A percentile compares a stretch with the other conserved stretches of the same genome.
Conservation (phyloP, 208 protist genomes). For the Trypanosoma cruzi region DNA sequence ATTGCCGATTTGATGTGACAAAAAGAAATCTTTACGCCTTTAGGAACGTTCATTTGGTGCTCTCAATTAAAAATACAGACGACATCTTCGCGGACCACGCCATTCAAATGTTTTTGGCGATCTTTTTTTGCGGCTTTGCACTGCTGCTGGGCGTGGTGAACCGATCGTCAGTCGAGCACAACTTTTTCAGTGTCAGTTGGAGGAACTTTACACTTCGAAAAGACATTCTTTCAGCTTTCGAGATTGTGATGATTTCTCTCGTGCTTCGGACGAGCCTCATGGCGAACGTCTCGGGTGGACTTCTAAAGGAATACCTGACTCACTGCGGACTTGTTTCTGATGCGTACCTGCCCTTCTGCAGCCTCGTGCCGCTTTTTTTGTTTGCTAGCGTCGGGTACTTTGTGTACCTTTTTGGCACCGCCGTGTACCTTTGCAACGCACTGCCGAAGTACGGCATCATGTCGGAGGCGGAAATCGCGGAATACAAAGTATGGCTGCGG, state of each 20-base stretch:
- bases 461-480: slow-evolving; percentile 61
- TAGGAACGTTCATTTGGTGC: neutral
- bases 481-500: slow-evolving; percentile 79
- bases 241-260: slow-evolving; percentile 61
- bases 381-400: slow-evolving; percentile 56
- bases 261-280: slow-evolving; percentile 46
- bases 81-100: slow-evolving; percentile 78
- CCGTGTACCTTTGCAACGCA: slow-evolving; percentile 71
- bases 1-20: neutral
- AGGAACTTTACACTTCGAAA: slow-evolving; percentile 80
- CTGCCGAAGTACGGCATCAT: slow-evolving; percentile 83
- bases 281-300: slow-evolving; percentile 27
- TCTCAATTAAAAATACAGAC: neutral
- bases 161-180: slow-evolving; percentile 49
- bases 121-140: slow-evolving; percentile 54
- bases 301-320: slow-evolving; percentile 61
- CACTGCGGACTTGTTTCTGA: slow-evolving; percentile 42
- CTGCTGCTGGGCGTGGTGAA: slow-evolving; percentile 60
- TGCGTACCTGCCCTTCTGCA: slow-evolving; percentile 60
- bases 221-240: slow-evolving; percentile 66
- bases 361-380: slow-evolving; percentile 46
- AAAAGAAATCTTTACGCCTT: neutral
- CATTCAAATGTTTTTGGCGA: slow-evolving; percentile 60
- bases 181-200: slow-evolving; percentile 62
- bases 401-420: slow-evolving; percentile 43